These are phyloP conservation scores for Trichophyton verrucosum DNA, from an alignment of 2,329 filamentous ascomycete genomes.

Conservation along the genomic window DNA sequence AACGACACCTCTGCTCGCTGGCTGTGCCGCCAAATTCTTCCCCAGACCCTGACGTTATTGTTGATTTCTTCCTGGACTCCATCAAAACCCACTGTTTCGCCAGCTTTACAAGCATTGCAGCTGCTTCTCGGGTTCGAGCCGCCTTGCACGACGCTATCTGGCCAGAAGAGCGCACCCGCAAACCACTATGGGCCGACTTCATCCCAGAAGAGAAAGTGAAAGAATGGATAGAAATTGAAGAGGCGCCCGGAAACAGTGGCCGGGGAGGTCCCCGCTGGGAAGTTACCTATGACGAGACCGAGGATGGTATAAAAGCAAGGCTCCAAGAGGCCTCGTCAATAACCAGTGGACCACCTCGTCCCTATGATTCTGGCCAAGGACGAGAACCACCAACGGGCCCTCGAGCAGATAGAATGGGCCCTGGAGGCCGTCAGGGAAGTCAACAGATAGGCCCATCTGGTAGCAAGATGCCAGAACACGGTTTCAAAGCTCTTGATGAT, in stretches of 20 bases:
- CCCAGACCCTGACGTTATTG: constrained; percentile 45
- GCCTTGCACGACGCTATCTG: constrained; percentile 67
- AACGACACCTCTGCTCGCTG: constrained; percentile 55
- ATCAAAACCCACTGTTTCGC: constrained; percentile 84
- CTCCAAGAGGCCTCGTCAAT: constrained; percentile 38
- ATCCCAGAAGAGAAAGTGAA: constrained; percentile 61
- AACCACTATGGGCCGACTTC: constrained; percentile 79
- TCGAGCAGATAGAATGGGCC: constrained; percentile 14
- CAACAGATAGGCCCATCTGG: neutral
- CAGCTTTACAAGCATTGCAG: constrained; percentile 53
- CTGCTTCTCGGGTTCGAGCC: constrained; percentile 64
- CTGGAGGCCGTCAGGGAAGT: neutral
- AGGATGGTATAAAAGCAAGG: constrained; percentile 44
- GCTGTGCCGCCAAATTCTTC: constrained; percentile 47
- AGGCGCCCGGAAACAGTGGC: constrained; percentile 35
- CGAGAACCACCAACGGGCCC: constrained; percentile 20
- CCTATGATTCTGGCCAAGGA: constrained; percentile 8
- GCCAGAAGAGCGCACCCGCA: constrained; percentile 76
- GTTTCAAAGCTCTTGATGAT: constrained; percentile 47
- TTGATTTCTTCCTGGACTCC: constrained; percentile 64
- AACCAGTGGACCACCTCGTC: neutral
- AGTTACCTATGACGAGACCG: constrained; percentile 52
- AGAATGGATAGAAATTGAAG: constrained; percentile 63
- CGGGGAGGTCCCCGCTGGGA: constrained; percentile 51
- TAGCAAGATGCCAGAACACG: constrained; percentile 20